Evolutionary conservation across 2,329 filamentous ascomycete species (phyloP), one percentile per base, ranked within the genome.

Genomic region (Scorias spongiosa): DNA sequence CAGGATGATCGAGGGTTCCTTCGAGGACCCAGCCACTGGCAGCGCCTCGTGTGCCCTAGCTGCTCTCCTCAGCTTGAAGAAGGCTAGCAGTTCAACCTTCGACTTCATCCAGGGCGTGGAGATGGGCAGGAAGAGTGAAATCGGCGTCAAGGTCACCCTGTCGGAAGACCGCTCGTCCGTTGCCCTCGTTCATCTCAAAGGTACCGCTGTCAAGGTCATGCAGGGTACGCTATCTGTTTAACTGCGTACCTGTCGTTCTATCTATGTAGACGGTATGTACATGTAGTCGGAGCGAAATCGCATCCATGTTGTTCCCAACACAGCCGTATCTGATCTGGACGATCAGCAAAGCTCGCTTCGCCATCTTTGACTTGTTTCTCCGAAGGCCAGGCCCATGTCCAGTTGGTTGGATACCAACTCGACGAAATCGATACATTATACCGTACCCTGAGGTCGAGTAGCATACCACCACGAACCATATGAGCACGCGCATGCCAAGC

Each of bases 1-100:
- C 9, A 68, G 81, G 41, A 79, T 84, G 76, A 67, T 83, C 34
- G 63, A 65, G 47, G 64, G 63, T 1, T 50, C 54, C 2, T 15
- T 51, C 7, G 70, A 75, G 51, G 69, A 73, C 54, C 63, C 70
- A 7, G 70, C 68, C 1, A 72, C 69, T 5, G 70, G 70, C 4
- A 68, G 65, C 46, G 69, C 67, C n/a, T 67, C 68, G 40, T 68
- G 66, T 48, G 66, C 63, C 29, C 51, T 72, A 43, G 61, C 61
- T 7, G 63, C 61, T 29, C 67, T 68, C 48, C 54, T 68, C 36
- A 64, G 66, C n/a, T 47, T 71, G 48, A 58, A 60, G 39, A 54
- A 29, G 49, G 56, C 29, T 56, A 52, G 15, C 51, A 56, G 49
- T 26, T 54, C 58, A 46, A 56, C 55, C 45, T 72, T 62, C 49